A percentile compares a stretch with the other conserved stretches of the same genome.
phyloP scores from a whole-genome alignment of 2,329 filamentous ascomycete genomes.

The Colletotrichum cordylinicola region DNA sequence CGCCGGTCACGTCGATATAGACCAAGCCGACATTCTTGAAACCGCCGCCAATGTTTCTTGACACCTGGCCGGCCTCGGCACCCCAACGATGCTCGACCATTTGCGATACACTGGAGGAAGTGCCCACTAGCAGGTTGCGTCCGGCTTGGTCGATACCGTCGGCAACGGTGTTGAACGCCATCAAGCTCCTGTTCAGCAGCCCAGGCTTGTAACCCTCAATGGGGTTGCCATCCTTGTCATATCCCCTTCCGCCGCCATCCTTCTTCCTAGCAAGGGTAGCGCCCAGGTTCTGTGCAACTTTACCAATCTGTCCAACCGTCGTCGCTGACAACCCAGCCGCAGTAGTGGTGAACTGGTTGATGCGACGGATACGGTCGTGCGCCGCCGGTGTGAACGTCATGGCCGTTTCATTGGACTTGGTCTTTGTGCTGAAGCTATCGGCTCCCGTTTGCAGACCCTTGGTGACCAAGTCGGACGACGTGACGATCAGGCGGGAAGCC shows the following conservation, averaged over 20 bases:
- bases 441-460: constrained; percentile 80
- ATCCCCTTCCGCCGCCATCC: constrained; percentile 61
- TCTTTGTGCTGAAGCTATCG: constrained; percentile 80
- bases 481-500: constrained; percentile 91
- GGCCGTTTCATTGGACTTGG: constrained; percentile 78
- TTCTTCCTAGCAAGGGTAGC: constrained; percentile 69
- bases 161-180: constrained; percentile 93
- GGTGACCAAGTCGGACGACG: constrained; percentile 79
- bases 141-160: constrained; percentile 92
- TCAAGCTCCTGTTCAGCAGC: constrained; percentile 92
- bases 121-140: constrained; percentile 75
- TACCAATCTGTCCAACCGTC: constrained; percentile 84
- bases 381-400: constrained; percentile 88
- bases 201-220: constrained; percentile 81
- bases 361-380: constrained; percentile 83
- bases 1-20: constrained; percentile 95
- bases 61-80: constrained; percentile 79
- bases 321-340: constrained; percentile 83
- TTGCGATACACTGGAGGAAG: constrained; percentile 79
- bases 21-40: constrained; percentile 97
- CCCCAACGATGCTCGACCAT: constrained; percentile 93
- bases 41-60: constrained; percentile 78
- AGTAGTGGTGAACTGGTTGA: constrained; percentile 83
- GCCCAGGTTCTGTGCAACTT: constrained; percentile 88
- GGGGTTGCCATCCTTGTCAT: constrained; percentile 73